phyloP scores from a whole-genome alignment of 495 filamentous ascomycete species.

The Cryomyces antarcticus region DNA sequence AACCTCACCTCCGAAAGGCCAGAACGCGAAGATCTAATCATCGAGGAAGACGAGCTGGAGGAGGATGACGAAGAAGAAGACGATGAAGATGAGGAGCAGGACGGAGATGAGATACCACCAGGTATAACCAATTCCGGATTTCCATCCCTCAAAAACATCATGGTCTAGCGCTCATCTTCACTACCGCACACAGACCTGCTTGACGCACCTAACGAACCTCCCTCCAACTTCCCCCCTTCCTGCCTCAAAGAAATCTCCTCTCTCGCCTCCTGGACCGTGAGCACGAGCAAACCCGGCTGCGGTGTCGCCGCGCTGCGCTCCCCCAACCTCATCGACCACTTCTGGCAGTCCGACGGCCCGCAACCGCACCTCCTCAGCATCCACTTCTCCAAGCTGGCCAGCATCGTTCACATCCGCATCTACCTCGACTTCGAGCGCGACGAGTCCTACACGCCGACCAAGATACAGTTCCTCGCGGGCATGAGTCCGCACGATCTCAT shows the following conservation, averaged over 20 bases:
- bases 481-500: constrained; percentile 74
- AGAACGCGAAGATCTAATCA: too few species aligned
- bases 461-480: constrained; percentile 68
- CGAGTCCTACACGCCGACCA: constrained; percentile 93
- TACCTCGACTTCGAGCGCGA: constrained; percentile 81
- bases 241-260: constrained; percentile 55
- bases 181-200: too few species aligned
- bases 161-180: too few species aligned
- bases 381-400: constrained; percentile 86
- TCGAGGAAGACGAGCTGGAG: too few species aligned
- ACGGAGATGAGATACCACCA: background rate
- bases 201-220: background rate
- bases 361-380: constrained; percentile 88
- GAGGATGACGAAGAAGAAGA: background rate
- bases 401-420: constrained; percentile 61
- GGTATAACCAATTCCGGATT: background rate
- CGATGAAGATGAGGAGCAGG: background rate
- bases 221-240: background rate
- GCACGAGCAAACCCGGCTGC: constrained; percentile 77
- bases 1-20: too few species aligned
- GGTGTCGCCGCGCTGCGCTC: constrained; percentile 67
- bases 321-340: constrained; percentile 55
- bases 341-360: constrained; percentile 96
- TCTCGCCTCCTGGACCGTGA: constrained; percentile 82
- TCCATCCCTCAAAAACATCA: too few species aligned